Conservation (phyloP, 306 rosid genomes). For the Prunus davidiana region DNA sequence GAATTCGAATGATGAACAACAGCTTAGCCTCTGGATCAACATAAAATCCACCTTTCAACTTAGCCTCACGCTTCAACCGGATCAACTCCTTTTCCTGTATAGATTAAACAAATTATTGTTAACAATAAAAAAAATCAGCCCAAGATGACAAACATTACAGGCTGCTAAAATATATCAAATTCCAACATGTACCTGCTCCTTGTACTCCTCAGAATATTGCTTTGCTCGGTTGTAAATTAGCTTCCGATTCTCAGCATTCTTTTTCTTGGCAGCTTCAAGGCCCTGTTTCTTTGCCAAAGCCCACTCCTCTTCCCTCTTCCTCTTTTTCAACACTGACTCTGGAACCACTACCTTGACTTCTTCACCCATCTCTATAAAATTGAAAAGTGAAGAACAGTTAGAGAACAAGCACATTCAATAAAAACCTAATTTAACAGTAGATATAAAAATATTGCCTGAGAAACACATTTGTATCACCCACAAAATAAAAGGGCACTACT, state of each 20-base stretch:
- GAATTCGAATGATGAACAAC: slow-evolving; percentile 70
- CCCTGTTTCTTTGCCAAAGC: slow-evolving; percentile 57
- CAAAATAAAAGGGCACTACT: background rate
- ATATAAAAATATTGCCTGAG: too few species aligned
- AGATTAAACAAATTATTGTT: too few species aligned
- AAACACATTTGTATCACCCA: background rate
- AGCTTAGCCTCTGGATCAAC: slow-evolving; percentile 93
- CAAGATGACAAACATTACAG: background rate
- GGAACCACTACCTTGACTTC: slow-evolving; percentile 60
- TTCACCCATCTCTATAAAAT: slow-evolving; percentile 50
- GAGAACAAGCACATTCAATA: background rate
- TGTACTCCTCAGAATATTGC: slow-evolving; percentile 58
- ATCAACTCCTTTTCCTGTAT: slow-evolving; percentile 64
- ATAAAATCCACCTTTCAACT: slow-evolving; percentile 89
- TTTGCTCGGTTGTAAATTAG: slow-evolving; percentile 67
- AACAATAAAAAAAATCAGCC: background rate
- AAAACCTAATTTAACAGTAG: background rate
- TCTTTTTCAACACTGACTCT: slow-evolving; percentile 78
- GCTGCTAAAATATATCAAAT: background rate
- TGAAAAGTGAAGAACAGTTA: background rate
- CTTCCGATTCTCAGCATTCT: slow-evolving; percentile 62
- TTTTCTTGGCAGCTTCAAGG: slow-evolving; percentile 53
- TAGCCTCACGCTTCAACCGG: slow-evolving; percentile 78
- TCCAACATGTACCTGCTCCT: slow-evolving; percentile 42
- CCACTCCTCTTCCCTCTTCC: slow-evolving; percentile 80